phyloP scores from a whole-genome alignment of 192 early-diverging fungal genomes.

The Coemansia sp. region DNA sequence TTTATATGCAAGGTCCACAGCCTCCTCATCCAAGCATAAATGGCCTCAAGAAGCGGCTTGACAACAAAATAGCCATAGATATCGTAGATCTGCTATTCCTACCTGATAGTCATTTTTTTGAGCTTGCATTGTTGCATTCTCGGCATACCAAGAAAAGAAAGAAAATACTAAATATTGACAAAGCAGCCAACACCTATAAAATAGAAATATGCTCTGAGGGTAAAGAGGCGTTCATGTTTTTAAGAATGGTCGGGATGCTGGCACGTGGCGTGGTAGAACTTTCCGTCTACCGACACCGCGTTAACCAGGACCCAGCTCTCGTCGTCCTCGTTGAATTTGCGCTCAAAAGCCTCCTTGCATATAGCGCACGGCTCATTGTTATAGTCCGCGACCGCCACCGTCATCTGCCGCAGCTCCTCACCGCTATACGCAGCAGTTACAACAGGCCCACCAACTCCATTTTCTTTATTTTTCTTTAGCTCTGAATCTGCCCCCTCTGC shows the following conservation, averaged over 20 bases:
- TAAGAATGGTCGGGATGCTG: conserved; percentile 2
- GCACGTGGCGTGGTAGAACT: conserved; percentile 46
- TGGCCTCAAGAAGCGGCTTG: too few species aligned
- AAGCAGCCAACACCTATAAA: too few species aligned
- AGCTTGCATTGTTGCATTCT: too few species aligned
- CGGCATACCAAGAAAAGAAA: not conserved
- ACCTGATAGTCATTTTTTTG: too few species aligned
- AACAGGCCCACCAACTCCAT: not conserved
- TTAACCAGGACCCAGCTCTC: conserved; percentile 75
- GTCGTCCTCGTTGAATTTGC: conserved; percentile 69
- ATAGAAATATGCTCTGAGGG: too few species aligned
- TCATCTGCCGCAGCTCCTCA: conserved; percentile 31
- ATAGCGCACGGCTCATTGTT: conserved; percentile 62
- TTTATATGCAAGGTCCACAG: too few species aligned
- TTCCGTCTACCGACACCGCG: conserved; percentile 56
- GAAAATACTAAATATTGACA: not conserved
- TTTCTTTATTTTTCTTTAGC: not conserved
- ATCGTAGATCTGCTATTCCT: too few species aligned
- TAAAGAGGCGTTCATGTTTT: not conserved
- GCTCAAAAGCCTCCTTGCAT: conserved; percentile 71
- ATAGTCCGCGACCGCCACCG: conserved; percentile 45
- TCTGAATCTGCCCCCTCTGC: not conserved
- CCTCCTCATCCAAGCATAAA: too few species aligned
- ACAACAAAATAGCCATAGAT: too few species aligned
- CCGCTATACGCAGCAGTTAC: too few species aligned